These are phyloP conservation scores for Amanita pseudoporphyria DNA, from an alignment of 768 basidiomycete species.

Conservation along the genomic window DNA sequence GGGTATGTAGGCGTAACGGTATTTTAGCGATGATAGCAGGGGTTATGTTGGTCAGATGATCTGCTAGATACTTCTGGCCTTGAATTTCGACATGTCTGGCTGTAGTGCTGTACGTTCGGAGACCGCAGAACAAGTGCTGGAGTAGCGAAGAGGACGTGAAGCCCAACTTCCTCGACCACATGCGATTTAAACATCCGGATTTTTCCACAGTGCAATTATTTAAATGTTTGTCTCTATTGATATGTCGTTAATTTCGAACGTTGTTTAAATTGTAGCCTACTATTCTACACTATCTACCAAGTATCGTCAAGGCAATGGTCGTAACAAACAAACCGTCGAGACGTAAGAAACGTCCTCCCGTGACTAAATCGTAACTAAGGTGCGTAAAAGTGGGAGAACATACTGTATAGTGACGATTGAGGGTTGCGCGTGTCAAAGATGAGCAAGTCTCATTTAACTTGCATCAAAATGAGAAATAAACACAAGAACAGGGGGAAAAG, in stretches of 20 bases:
- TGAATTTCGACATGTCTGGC: conserved; percentile 39
- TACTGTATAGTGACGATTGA: not conserved
- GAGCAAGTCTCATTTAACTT: conserved; percentile 8
- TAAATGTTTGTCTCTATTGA: conserved; percentile 5
- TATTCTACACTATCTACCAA: conserved; percentile 29
- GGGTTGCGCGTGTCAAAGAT: not conserved
- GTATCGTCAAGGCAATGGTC: conserved; percentile 15
- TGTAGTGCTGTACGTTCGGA: conserved; percentile 4
- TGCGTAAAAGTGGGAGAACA: conserved; percentile 2
- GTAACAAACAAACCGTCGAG: conserved; percentile 20
- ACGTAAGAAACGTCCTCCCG: conserved; percentile 10
- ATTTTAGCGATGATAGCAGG: conserved; percentile 79
- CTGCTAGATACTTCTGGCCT: conserved; percentile 62
- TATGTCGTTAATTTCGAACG: conserved; percentile 8
- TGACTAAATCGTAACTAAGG: not conserved
- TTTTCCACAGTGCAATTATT: no score
- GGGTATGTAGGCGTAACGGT: conserved; percentile 62
- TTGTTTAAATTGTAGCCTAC: conserved; percentile 6
- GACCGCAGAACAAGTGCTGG: not conserved
- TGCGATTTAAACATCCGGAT: not conserved
- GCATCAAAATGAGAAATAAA: conserved; percentile 10
- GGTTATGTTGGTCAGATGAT: conserved; percentile 78
- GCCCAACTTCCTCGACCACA: not conserved
- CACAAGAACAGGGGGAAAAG: conserved; percentile 21
- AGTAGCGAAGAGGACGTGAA: not conserved